Evolutionary conservation across 2,329 filamentous ascomycete genomes (phyloP).

Genomic region (Arthrinium phaeospermum): DNA sequence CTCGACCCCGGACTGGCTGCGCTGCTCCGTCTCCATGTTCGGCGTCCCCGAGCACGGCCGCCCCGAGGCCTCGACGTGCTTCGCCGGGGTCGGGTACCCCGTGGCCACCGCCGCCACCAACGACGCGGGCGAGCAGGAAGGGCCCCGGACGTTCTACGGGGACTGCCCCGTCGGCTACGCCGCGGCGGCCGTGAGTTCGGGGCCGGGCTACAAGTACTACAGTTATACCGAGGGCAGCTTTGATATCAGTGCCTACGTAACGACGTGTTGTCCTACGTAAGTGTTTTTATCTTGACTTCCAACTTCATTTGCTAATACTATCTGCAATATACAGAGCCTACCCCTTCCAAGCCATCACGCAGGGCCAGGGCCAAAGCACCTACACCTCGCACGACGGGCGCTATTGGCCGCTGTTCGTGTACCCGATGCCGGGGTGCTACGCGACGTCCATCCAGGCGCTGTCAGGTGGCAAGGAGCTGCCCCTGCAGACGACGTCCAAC

Average conservation of each 20-base stretch:
- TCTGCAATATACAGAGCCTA: background rate
- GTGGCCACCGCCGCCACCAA: background rate
- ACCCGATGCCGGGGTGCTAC: slow-evolving; percentile 24
- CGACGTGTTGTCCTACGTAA: slow-evolving; percentile 29
- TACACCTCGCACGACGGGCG: slow-evolving; percentile 25
- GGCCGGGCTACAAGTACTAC: background rate
- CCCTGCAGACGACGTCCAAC: slow-evolving; percentile 26
- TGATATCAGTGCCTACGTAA: slow-evolving; percentile 23
- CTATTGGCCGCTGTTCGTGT: slow-evolving; percentile 23
- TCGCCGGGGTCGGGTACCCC: background rate
- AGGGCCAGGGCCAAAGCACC: slow-evolving; percentile 17
- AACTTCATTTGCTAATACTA: background rate
- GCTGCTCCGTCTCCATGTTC: slow-evolving; percentile 9
- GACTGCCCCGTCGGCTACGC: slow-evolving; percentile 24
- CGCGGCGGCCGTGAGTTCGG: background rate
- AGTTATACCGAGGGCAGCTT: slow-evolving; percentile 22
- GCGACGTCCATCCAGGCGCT: slow-evolving; percentile 27
- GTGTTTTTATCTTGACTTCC: background rate
- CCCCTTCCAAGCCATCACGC: slow-evolving; percentile 16
- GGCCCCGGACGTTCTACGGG: slow-evolving; percentile 22
- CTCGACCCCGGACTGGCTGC: background rate
- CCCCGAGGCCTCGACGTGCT: background rate
- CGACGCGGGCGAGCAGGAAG: background rate
- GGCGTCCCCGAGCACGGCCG: slow-evolving; percentile 26
- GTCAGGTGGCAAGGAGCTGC: slow-evolving; percentile 25